A percentile compares a stretch with the other conserved stretches of the same genome.
phyloP scores from a whole-genome alignment of 176 grass and related monocot species.

The Aegilops longissima region DNA sequence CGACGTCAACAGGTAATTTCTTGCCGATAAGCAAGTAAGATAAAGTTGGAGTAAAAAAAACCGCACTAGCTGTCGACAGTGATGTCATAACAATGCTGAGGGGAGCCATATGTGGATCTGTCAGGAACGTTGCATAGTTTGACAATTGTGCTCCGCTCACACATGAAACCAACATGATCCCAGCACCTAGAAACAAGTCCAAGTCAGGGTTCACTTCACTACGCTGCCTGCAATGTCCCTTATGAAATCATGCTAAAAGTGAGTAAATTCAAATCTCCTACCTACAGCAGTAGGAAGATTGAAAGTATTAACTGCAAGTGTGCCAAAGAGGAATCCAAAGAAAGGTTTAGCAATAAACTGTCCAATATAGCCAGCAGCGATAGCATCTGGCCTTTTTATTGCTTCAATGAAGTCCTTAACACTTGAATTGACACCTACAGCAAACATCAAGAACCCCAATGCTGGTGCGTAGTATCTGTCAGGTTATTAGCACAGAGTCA shows the following conservation, averaged over 20 bases:
- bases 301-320: conserved; percentile 63
- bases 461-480: conserved; percentile 92
- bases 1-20: conserved; percentile 90
- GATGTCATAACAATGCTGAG: conserved; percentile 99
- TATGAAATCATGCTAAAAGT: conserved; percentile 16
- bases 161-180: conserved; percentile 97
- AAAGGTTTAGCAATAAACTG: conserved; percentile 87
- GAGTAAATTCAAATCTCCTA: conserved; percentile 22
- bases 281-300: conserved; percentile 84
- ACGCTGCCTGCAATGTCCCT: background rate
- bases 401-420: conserved; percentile 84
- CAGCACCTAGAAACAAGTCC: conserved; percentile 60
- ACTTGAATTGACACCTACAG: conserved; percentile 94
- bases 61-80: conserved; percentile 85
- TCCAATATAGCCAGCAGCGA: conserved; percentile 72
- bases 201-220: conserved; percentile 10
- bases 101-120: conserved; percentile 86
- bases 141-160: conserved; percentile 94
- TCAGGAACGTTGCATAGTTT: conserved; percentile 92
- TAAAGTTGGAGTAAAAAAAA: conserved; percentile 85
- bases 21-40: conserved; percentile 93
- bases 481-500: conserved; percentile 9
- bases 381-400: conserved; percentile 79
- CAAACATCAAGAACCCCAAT: conserved; percentile 97
- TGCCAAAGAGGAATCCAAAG: conserved; percentile 91